A percentile compares a stretch with the other conserved stretches of the same genome.
These are phyloP conservation scores for Nigrospora osmanthi DNA, from an alignment of 2,329 filamentous ascomycete species.

Conservation along the genomic window DNA sequence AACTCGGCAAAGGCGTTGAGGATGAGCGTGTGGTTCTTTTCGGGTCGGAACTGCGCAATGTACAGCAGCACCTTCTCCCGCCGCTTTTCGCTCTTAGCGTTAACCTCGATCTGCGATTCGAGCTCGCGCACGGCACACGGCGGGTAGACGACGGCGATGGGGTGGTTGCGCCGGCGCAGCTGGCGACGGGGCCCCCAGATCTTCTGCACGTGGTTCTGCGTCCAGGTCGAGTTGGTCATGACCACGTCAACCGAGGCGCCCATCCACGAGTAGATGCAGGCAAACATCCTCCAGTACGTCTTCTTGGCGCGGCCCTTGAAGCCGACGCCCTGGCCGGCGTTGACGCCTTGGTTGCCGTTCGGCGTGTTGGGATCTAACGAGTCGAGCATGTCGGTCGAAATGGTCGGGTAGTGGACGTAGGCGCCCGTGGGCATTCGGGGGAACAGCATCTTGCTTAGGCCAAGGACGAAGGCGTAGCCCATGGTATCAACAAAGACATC, in stretches of 20 bases:
- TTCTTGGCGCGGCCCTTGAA: constrained; percentile 64
- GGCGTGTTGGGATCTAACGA: constrained; percentile 60
- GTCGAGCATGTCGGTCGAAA: constrained; percentile 93
- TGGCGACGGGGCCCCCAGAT: constrained; percentile 63
- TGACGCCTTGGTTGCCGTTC: constrained; percentile 62
- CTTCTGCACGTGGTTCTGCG: constrained; percentile 69
- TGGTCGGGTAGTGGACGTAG: constrained; percentile 97
- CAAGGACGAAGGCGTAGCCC: constrained; percentile 90
- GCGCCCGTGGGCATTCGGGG: constrained; percentile 74
- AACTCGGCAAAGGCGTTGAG: constrained; percentile 78
- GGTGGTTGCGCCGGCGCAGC: constrained; percentile 33
- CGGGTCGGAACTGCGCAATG: constrained; percentile 93
- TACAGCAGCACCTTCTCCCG: constrained; percentile 74
- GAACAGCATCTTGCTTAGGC: constrained; percentile 76
- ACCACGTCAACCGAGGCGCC: constrained; percentile 83
- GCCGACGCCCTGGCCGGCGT: constrained; percentile 75
- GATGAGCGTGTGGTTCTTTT: constrained; percentile 91
- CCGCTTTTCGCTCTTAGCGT: constrained; percentile 56
- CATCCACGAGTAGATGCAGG: constrained; percentile 71
- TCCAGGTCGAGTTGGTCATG: constrained; percentile 98
- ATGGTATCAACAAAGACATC: constrained; percentile 97
- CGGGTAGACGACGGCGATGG: constrained; percentile 77
- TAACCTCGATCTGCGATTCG: constrained; percentile 64
- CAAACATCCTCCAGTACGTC: constrained; percentile 82
- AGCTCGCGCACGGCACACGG: constrained; percentile 87